Base-by-base conservation (phyloP, 1,284 basidiomycete species). In the Marasmius sp. region DNA sequence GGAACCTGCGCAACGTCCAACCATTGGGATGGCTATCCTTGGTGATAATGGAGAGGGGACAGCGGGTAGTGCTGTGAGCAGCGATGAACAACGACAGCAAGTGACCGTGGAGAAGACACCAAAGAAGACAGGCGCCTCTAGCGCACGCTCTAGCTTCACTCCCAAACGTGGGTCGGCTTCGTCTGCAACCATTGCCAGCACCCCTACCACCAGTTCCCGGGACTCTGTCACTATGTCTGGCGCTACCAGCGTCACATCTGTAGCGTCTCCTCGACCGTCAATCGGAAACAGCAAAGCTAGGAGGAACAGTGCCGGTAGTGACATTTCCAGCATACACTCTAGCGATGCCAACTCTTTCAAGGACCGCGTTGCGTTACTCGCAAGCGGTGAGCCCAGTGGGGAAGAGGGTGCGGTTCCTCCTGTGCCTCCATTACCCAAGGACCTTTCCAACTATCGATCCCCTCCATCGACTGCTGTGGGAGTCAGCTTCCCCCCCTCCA, bases 361-460 rank as follows among this genome's bases (percentile, higher is more conserved):
- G 65, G 89, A 91, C 68, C 88, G 90, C 54, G 85, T 82, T 51
- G 83, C 86, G 50, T 82, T 81, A 36, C 78, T 89, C 57, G 82
- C 83, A 55, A 81, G 81, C 61, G 81, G 79, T 48, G 91, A 93
- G 63, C 74, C 72, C 16, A 38, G 52, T 41, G 71, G 76, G 48
- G 90, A 91, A 61, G 86, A 87, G 63, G 75, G 78, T 64, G 69
- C 77, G 62, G 95, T 98, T 6, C 97, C 97, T 1, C 97, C 97
- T 22, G 97, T 99, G 1, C 97, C 97, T 38, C 97, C 97, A 49
- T 78, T 99, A 20, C 97, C 97, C 41, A 98, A 97, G 77, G 93
- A 95, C 67, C 76, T 94, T 65, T 90, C 92, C 41, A 85, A 78
- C 18, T 95, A 89, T 76, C 87, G 88, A 64, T 89, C 93, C 6